These are phyloP conservation scores for Didymella exigua DNA, from an alignment of 2,329 filamentous ascomycete genomes.

Conservation along the genomic window DNA sequence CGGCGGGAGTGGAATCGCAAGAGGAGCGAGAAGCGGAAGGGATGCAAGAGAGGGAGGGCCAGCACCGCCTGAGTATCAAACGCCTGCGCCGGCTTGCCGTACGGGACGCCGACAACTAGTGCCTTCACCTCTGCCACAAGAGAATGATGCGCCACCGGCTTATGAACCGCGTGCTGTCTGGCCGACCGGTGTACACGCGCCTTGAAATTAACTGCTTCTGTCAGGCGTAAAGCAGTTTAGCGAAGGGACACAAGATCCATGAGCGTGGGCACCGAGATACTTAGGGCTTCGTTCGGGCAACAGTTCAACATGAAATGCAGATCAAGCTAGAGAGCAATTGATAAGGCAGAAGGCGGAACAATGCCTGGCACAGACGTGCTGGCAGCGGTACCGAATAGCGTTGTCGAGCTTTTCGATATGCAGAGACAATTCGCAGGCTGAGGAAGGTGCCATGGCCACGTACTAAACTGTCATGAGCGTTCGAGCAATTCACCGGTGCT, in stretches of 20 bases:
- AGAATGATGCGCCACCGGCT: background rate
- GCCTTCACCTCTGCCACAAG: background rate
- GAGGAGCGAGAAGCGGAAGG: background rate
- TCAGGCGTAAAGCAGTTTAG: background rate
- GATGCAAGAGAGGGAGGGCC: background rate
- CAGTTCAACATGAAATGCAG: background rate
- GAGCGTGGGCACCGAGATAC: too few species aligned
- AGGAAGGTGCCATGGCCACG: too few species aligned
- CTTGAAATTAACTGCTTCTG: background rate
- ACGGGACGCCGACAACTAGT: background rate
- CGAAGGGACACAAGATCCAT: background rate
- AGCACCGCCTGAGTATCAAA: background rate
- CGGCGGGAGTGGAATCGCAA: background rate
- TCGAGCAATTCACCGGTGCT: too few species aligned
- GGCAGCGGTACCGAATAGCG: background rate
- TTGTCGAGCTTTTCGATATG: background rate
- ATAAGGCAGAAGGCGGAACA: background rate
- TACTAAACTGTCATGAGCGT: too few species aligned
- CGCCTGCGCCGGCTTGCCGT: constrained; percentile 1
- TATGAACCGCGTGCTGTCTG: constrained; percentile 8
- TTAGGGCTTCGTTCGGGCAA: too few species aligned
- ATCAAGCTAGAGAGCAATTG: background rate
- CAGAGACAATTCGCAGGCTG: too few species aligned
- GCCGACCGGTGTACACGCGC: background rate
- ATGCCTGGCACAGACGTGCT: background rate